Conservation (phyloP, 352 stramenopile species). For the Globisporangium takayamanum region DNA sequence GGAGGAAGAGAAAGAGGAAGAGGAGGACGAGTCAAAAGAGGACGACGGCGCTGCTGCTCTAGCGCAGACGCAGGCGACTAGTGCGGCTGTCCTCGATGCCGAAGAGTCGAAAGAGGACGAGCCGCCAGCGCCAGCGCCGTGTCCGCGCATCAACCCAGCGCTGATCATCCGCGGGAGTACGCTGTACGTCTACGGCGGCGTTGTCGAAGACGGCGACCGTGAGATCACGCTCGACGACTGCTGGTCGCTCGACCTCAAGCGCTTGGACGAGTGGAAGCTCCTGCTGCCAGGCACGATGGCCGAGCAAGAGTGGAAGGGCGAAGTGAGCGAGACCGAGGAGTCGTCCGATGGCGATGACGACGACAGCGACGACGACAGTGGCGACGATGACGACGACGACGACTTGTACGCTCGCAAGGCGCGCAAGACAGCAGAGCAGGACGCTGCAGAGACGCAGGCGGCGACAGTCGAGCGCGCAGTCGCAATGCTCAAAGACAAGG, state of each 20-base stretch:
- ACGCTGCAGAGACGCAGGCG: slow-evolving; percentile 18
- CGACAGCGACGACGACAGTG: slow-evolving; percentile 51
- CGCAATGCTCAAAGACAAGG: slow-evolving; percentile 51
- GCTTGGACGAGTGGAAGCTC: slow-evolving; percentile 91
- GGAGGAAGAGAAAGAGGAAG: slow-evolving; percentile 20
- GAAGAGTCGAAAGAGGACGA: slow-evolving; percentile 23
- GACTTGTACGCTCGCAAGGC: slow-evolving; percentile 17
- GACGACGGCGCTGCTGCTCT: not conserved
- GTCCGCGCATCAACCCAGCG: slow-evolving; percentile 83
- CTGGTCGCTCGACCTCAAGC: slow-evolving; percentile 92
- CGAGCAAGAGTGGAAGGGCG: slow-evolving; percentile 88
- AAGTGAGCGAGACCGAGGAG: slow-evolving; percentile 83
- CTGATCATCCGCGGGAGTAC: slow-evolving; percentile 86
- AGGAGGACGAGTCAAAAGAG: slow-evolving; percentile 3
- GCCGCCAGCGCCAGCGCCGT: slow-evolving; percentile 32
- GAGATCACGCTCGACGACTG: slow-evolving; percentile 95
- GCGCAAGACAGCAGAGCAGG: slow-evolving; percentile 17
- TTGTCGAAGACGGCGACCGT: slow-evolving; percentile 91
- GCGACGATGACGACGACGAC: slow-evolving; percentile 42
- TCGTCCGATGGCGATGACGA: slow-evolving; percentile 78
- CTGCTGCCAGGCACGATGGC: slow-evolving; percentile 91
- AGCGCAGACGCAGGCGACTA: slow-evolving; percentile 9
- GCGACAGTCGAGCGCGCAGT: slow-evolving; percentile 53
- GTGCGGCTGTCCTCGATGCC: not conserved
- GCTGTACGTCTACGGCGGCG: slow-evolving; percentile 91